phyloP scores from a whole-genome alignment of 2,329 filamentous ascomycete genomes.

The Scedosporium minutisporum region DNA sequence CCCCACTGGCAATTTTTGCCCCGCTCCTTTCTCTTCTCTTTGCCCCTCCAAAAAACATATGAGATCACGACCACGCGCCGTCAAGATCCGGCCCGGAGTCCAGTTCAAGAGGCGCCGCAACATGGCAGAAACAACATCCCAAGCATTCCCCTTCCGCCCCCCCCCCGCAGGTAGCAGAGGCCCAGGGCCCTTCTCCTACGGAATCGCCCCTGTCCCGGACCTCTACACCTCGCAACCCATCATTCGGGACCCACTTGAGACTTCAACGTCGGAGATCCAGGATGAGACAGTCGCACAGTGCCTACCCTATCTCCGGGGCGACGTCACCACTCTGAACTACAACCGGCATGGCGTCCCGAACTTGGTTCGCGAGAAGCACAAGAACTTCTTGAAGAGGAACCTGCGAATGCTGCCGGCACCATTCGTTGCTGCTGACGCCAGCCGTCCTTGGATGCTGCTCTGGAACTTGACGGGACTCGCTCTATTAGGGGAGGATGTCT shows the following conservation, averaged over 20 bases:
- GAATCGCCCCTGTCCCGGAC: conserved; percentile 30
- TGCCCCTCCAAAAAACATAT: not conserved
- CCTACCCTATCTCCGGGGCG: conserved; percentile 55
- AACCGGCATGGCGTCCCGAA: conserved; percentile 67
- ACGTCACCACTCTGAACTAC: conserved; percentile 39
- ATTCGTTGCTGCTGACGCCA: conserved; percentile 73
- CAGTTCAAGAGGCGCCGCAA: conserved; percentile 3
- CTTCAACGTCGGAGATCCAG: conserved; percentile 59
- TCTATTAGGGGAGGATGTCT: conserved; percentile 65
- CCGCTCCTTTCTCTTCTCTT: not conserved
- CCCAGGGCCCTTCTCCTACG: not conserved
- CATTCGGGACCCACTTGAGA: conserved; percentile 56
- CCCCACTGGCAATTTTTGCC: not conserved
- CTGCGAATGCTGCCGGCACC: conserved; percentile 54
- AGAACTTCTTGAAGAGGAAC: conserved; percentile 50
- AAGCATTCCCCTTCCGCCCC: not conserved
- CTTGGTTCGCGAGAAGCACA: conserved; percentile 56
- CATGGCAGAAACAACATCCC: conserved; percentile 3
- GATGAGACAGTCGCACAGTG: conserved; percentile 59
- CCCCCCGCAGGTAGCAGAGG: not conserved
- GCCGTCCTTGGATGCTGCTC: conserved; percentile 88
- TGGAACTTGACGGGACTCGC: conserved; percentile 74
- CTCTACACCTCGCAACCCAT: conserved; percentile 50
- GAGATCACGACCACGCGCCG: not conserved
- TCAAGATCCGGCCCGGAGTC: conserved; percentile 2